These are phyloP conservation scores for Prunus davidiana DNA, from an alignment of 306 rosid species.

Conservation along the genomic window DNA sequence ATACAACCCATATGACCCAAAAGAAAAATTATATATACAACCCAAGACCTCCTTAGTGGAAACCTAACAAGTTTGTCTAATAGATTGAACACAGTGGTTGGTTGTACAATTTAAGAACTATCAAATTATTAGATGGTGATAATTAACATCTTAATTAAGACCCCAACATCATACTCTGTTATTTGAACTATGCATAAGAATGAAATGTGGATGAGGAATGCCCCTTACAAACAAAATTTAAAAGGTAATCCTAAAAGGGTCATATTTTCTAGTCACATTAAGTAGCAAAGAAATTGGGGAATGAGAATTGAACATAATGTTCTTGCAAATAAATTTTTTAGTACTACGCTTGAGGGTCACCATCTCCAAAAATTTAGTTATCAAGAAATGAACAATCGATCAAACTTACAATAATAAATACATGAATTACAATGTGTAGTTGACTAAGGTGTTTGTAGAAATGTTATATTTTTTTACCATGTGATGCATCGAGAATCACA, in stretches of 20 bases:
- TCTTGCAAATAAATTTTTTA: no score
- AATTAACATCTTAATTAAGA: not conserved
- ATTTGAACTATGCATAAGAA: no score
- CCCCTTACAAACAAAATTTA: not conserved
- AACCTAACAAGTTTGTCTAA: not conserved
- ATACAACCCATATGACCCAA: no score
- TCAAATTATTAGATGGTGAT: not conserved
- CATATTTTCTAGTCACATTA: not conserved
- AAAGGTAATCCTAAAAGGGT: not conserved
- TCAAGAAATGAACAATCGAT: no score
- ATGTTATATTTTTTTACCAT: not conserved
- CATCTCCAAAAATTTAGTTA: no score
- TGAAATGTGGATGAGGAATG: no score
- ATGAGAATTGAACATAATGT: no score
- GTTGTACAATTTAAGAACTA: not conserved
- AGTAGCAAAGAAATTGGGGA: no score
- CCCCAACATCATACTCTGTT: not conserved
- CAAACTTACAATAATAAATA: no score
- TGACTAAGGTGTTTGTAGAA: not conserved
- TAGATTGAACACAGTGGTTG: not conserved
- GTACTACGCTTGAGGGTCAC: no score
- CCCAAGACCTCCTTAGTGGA: not conserved
- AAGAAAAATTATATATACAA: no score
- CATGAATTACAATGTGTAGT: not conserved
- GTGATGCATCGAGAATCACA: no score